Conservation (phyloP, 2,329 filamentous ascomycete species). For the Sporothrix variecibatus region DNA sequence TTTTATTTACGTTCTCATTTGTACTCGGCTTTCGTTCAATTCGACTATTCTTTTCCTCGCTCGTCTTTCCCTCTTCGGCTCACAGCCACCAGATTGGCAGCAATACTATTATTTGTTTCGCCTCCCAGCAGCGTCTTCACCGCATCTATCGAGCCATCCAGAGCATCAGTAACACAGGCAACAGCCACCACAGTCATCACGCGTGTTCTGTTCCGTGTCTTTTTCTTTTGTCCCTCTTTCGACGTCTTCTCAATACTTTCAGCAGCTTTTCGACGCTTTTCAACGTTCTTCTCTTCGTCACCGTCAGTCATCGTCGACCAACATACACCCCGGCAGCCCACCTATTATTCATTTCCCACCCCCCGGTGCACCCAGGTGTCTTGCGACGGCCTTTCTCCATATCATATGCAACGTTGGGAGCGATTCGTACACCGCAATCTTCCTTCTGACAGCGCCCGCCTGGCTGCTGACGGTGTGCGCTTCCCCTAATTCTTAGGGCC, state of each 20-base stretch:
- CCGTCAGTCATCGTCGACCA: background rate
- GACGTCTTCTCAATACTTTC: background rate
- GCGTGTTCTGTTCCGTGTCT: background rate
- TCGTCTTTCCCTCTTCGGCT: background rate
- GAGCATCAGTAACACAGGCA: conserved; percentile 1
- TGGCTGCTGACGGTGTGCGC: conserved; percentile 5
- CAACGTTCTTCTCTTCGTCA: background rate
- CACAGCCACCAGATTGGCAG: background rate
- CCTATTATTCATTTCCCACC: conserved; percentile 26
- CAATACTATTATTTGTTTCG: background rate
- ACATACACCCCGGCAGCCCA: conserved; percentile 1
- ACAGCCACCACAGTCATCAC: conserved; percentile 6
- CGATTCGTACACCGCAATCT: conserved; percentile 27
- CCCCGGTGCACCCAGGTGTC: conserved; percentile 4
- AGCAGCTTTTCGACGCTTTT: background rate
- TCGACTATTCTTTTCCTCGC: background rate
- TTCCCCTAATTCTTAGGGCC: background rate
- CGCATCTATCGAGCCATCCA: background rate
- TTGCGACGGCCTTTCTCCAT: conserved; percentile 24
- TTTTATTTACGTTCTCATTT: conserved; percentile 6
- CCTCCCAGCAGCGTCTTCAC: background rate
- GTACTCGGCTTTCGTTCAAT: background rate
- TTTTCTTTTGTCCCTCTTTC: background rate
- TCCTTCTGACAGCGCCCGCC: conserved; percentile 18
- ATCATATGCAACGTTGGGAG: conserved; percentile 26